Base-by-base conservation (phyloP, 1,284 basidiomycete species). In the Pisolithus thermaeus region DNA sequence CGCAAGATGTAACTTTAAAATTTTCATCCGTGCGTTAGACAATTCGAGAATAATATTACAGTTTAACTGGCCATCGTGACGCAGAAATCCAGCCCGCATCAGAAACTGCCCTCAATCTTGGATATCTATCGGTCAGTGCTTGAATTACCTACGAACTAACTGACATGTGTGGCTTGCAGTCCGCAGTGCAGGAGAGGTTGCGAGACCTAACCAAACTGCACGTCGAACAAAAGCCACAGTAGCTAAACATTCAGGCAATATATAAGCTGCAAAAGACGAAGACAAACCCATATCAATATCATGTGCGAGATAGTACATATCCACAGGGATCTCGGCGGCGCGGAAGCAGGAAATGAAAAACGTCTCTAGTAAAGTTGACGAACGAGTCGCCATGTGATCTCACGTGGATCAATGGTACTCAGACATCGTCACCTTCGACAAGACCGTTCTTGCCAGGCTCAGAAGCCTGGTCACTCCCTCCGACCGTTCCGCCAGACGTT, bases 401-500 rank as follows among this genome's bases (percentile, higher is more conserved):
- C 46, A 28, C 25, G 38, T 39, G 14, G 22, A 53, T 50, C 22
- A 48, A 50, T 50, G 51, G 39, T 50, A 47, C 44, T 47, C 20
- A 51, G 65, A 52, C 54, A 38, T 62, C 56, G 16, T 60, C 61
- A 38, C 50, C 52, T 11, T 62, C 63, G 28, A 56, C 49, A 45
- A 61, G 54, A 56, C 62, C 66, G 49, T 56, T 62, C 16, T 41
- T 51, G 9, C 51, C 60, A 12, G 49, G 49, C 1, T 69, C 59
- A 6, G 64, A 63, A 4, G 55, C 43, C 18, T 44, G 67, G 40
- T 69, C 66, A 41, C 56, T 62, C 47, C 59, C 63, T 50, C 54
- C 64, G 20, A 50, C 52, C 9, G 61, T 54, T 38, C 57, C 64
- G 32, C 63, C 61, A 25, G 65, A 53, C 6, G 56, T 50, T 16